Evolutionary conservation across 1,284 basidiomycete genomes (phyloP).

Genomic region (Bondarzewia mesenterica): DNA sequence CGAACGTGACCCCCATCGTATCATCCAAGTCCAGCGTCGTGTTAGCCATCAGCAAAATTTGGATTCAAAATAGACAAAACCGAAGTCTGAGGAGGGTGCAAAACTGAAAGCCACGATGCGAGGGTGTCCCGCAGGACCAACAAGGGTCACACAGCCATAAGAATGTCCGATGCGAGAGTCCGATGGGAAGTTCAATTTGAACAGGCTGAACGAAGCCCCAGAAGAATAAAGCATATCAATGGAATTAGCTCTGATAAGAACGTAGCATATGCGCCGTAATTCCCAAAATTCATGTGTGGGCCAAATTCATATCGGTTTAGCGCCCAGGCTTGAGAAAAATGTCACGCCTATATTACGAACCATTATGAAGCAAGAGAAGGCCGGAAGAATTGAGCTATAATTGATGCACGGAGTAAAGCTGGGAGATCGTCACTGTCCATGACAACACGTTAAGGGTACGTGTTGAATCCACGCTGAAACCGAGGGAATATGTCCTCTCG

Average conservation of each 20-base stretch:
- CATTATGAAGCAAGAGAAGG: too few relatives aligned
- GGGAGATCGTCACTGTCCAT: too few relatives aligned
- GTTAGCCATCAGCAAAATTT: not conserved
- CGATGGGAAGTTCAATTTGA: not conserved
- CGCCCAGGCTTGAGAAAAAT: too few relatives aligned
- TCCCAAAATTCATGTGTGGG: not conserved
- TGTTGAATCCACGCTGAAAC: too few relatives aligned
- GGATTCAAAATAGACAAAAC: not conserved
- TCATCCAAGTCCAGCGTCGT: not conserved
- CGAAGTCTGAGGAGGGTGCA: not conserved
- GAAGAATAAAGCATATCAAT: too few relatives aligned
- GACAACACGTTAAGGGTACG: too few relatives aligned
- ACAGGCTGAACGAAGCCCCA: not conserved
- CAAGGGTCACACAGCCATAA: too few relatives aligned
- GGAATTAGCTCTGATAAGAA: not conserved
- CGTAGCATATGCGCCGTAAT: not conserved
- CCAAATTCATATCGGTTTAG: not conserved
- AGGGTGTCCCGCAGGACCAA: not conserved
- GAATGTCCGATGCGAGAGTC: too few relatives aligned
- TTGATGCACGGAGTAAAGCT: too few relatives aligned
- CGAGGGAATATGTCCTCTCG: too few relatives aligned
- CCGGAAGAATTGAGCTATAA: too few relatives aligned
- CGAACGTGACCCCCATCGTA: not conserved
- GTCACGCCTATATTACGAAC: too few relatives aligned
- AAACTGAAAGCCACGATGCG: not conserved